Evolutionary conservation across 2,329 filamentous ascomycete species (phyloP).

Genomic region (Fragosphaeria purpurea): DNA sequence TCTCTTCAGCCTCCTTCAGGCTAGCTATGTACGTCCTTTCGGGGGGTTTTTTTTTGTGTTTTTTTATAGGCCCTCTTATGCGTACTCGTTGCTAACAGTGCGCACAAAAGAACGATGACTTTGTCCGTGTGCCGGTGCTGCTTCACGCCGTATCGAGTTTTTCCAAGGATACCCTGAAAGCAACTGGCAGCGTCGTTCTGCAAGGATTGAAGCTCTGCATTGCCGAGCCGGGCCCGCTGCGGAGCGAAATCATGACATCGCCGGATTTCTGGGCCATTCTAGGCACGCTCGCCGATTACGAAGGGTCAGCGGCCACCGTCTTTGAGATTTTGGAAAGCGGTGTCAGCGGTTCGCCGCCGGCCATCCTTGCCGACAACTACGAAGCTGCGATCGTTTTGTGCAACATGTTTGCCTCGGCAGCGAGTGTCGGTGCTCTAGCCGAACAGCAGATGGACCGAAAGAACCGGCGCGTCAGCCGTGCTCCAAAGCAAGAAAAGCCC

Average conservation of each 20-base stretch:
- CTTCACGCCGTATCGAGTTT: slow-evolving; percentile 87
- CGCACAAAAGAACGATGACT: slow-evolving; percentile 64
- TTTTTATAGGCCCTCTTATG: too few relatives aligned
- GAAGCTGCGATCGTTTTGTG: slow-evolving; percentile 75
- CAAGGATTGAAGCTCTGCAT: slow-evolving; percentile 75
- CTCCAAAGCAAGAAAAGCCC: slow-evolving; percentile 42
- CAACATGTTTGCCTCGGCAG: slow-evolving; percentile 81
- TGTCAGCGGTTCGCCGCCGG: slow-evolving; percentile 61
- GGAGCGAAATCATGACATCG: slow-evolving; percentile 89
- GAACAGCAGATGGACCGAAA: slow-evolving; percentile 57
- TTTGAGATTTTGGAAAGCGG: slow-evolving; percentile 81
- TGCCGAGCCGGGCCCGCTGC: slow-evolving; percentile 62
- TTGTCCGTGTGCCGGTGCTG: slow-evolving; percentile 82
- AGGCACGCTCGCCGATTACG: slow-evolving; percentile 58
- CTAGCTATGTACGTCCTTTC: slow-evolving; percentile 62
- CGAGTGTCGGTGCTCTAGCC: slow-evolving; percentile 57
- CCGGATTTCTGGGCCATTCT: slow-evolving; percentile 96
- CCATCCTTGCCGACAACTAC: slow-evolving; percentile 92
- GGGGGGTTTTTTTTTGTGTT: too few relatives aligned
- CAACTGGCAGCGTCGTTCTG: slow-evolving; percentile 64
- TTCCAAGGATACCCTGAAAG: slow-evolving; percentile 64
- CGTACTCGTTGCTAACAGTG: too few relatives aligned
- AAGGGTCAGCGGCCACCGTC: slow-evolving; percentile 64
- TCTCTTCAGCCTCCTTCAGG: slow-evolving; percentile 67
- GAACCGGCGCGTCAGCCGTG: slow-evolving; percentile 21